These are phyloP conservation scores for Isabelozyma gotoi DNA, from an alignment of 805 yeast species.

Conservation along the genomic window DNA sequence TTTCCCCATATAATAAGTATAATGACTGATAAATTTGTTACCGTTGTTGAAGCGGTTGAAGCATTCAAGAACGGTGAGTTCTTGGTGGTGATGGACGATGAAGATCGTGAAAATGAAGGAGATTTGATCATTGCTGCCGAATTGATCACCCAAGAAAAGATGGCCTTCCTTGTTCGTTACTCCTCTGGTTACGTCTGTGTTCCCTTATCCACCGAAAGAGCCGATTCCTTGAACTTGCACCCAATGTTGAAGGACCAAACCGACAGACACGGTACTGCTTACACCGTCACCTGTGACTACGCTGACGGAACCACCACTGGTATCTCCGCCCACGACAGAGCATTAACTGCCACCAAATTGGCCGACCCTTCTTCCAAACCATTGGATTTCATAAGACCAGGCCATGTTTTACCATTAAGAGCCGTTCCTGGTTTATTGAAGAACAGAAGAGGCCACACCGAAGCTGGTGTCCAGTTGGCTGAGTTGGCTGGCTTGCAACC, in stretches of 20 bases:
- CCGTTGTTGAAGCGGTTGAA: slow-evolving; percentile 69
- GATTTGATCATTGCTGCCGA: slow-evolving; percentile 94
- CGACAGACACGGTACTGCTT: slow-evolving; percentile 96
- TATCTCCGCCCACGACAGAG: slow-evolving; percentile 91
- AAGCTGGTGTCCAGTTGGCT: slow-evolving; percentile 91
- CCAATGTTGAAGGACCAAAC: slow-evolving; percentile 62
- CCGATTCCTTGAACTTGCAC: slow-evolving; percentile 78
- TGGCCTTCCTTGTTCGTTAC: slow-evolving; percentile 91
- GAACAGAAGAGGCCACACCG: slow-evolving; percentile 92
- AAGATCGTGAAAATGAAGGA: slow-evolving; percentile 94
- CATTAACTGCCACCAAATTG: slow-evolving; percentile 70
- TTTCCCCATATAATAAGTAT: too few relatives aligned
- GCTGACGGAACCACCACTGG: slow-evolving; percentile 94
- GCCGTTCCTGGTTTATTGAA: slow-evolving; percentile 85
- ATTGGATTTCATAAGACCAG: slow-evolving; percentile 81
- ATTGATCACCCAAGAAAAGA: slow-evolving; percentile 69
- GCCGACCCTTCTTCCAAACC: slow-evolving; percentile 62
- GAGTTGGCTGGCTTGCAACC: slow-evolving; percentile 73
- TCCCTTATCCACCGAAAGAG: slow-evolving; percentile 75
- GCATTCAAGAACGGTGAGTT: slow-evolving; percentile 78
- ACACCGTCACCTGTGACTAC: slow-evolving; percentile 87
- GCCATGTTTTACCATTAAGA: slow-evolving; percentile 90
- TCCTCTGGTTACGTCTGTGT: slow-evolving; percentile 93
- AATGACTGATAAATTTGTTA: slow-evolving; percentile 34
- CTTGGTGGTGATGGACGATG: slow-evolving; percentile 95